Base-by-base conservation (phyloP, 2,329 filamentous ascomycete species). In the Colletotrichum liaoningense region DNA sequence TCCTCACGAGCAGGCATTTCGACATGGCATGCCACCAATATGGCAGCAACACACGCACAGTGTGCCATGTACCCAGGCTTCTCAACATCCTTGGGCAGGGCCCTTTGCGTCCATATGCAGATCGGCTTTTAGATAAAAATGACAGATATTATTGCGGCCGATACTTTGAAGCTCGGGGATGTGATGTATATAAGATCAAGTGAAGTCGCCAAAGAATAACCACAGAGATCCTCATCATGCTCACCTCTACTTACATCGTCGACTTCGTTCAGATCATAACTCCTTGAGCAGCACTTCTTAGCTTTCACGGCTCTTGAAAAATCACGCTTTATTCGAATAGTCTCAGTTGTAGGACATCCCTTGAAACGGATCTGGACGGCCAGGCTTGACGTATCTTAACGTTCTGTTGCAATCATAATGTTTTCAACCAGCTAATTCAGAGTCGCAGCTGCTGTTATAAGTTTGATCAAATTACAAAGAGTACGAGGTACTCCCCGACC, bases 31-130 rank as follows among this genome's bases (percentile, higher is more conserved):
- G 14, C 19, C 35, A 56, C 26, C 55, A 46, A 14, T 33, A 57
- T 49, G 46, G 4, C 33, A 54, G 33, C 35, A 35, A 38, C n/a
- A n/a, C 16, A 57, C 49, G 28, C 46, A 63, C 62, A 66, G 55
- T 57, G 71, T 65, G 67, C 46, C 33, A 38, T 71, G 35, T 60
- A 22, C 22, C 52, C 35, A 38, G 49, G 19, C 55, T 35, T 73
- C 42, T 38, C 26, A 33, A 42, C 26, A 22, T 4, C 22, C 46
- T 38, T 24, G 9, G 35, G 11, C 26, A n/a, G 14, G 24, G 12
- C 49, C 49, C 19, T 49, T 69, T 46, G 24, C 58, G 49, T 56
- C 59, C 46, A 56, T 49, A 11, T 63, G 66, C 66, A 69, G 26
- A 49, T 63, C 22, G 33, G 46, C 35, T 14, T 42, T 60, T 22